Evolutionary conservation across 768 basidiomycete genomes (phyloP), one percentile per base, ranked within the genome.

Genomic region (Kwoniella shandongensis): DNA sequence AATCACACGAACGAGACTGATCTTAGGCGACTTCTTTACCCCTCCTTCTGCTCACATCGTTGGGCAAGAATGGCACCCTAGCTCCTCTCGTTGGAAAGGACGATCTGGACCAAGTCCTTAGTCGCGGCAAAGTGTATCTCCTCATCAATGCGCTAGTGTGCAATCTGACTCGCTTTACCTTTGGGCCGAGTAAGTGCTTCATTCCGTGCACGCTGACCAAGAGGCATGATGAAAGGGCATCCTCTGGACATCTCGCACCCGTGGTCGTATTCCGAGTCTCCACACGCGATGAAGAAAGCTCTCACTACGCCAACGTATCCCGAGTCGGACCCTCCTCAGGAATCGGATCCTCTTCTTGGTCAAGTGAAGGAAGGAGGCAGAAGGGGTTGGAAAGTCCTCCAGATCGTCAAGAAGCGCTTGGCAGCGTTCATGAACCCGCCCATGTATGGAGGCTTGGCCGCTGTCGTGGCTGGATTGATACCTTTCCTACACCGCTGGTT

Each of bases 131-230:
- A 44, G 76, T 77, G 1, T 74, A 72, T 44, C 42, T 77, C 36
- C 51, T 77, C 49, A 73, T 77, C 54, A 74, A 77, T 30, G 69
- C 76, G 0, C 52, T 77, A 35, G 69, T 74, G 6, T 66, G 66
- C 18, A 77, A 77, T 49, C 54, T 77, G 25, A 66, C 72, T 8
- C 65, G 69, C 42, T 73, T 71, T 42, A 59, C 69, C 4, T 67
- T 70, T 22, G 69, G 72, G 1, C 69, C 69, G 35, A 65, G 66
- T 65, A 30, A 59, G 67, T 42, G 18, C 20, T 10, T 20, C 6
- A 15, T 47, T 10, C n/a, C 18, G 22, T 29, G 44, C 25, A 26
- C n/a, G 44, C 57, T 51, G 29, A 58, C 32, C n/a, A 12, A 20
- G 44, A 58, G 55, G 40, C 13, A 61, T 62, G 48, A 64, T 55